These are phyloP conservation scores for Kodamaea jinghongensis DNA, from an alignment of 805 yeast genomes.

Conservation along the genomic window DNA sequence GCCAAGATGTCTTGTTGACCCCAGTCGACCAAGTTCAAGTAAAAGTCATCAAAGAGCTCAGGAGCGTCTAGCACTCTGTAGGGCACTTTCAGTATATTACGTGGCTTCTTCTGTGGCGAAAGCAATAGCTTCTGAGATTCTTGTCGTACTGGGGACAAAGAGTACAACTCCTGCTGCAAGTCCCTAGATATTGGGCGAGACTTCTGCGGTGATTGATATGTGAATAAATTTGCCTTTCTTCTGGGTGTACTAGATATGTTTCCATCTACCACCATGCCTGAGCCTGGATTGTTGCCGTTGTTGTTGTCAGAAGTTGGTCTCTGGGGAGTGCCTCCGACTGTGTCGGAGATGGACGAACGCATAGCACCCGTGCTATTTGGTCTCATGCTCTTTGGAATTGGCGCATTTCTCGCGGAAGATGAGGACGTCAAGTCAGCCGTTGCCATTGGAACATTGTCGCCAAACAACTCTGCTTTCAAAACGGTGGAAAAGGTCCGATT, in stretches of 20 bases:
- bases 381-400: constrained; percentile 8
- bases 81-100: constrained; percentile 83
- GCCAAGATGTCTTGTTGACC: constrained; percentile 85
- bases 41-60: constrained; percentile 89
- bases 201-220: constrained; percentile 71
- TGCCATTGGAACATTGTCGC: constrained; percentile 69
- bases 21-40: constrained; percentile 92
- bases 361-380: constrained; percentile 20
- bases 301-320: constrained; percentile 9
- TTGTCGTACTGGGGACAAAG: constrained; percentile 82
- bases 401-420: constrained; percentile 1
- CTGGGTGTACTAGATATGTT: constrained; percentile 33
- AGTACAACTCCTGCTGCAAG: constrained; percentile 70
- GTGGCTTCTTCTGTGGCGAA: constrained; percentile 76
- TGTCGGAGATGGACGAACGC: constrained; percentile 1
- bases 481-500: constrained; percentile 84
- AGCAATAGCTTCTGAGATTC: constrained; percentile 78
- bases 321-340: constrained; percentile 3
- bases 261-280: constrained; percentile 5
- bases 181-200: constrained; percentile 61
- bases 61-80: constrained; percentile 95
- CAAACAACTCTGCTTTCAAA: constrained; percentile 85
- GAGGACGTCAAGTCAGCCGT: constrained; percentile 29
- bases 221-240: constrained; percentile 57
- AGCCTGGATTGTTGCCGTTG: constrained; percentile 18